phyloP scores from a whole-genome alignment of 495 filamentous ascomycete genomes.

The Neurospora sp. region DNA sequence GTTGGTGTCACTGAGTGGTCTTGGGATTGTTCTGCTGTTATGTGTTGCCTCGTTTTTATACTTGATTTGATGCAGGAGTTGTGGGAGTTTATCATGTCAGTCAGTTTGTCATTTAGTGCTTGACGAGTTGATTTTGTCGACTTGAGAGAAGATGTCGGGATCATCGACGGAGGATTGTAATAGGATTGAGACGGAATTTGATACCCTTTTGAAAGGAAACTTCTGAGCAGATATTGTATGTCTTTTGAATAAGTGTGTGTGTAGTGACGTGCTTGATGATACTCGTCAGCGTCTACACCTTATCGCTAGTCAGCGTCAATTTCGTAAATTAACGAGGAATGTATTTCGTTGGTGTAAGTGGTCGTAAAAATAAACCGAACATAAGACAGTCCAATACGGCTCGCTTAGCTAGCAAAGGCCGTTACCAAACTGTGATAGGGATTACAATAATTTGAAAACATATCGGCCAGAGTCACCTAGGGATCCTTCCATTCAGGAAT shows the following conservation, averaged over 20 bases:
- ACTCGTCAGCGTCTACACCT: background rate
- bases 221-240: background rate
- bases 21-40: background rate
- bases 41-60: background rate
- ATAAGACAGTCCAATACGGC: too few species aligned
- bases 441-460: too few species aligned
- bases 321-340: too few species aligned
- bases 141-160: background rate
- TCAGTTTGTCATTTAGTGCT: background rate
- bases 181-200: background rate
- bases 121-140: background rate
- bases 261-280: background rate
- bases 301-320: too few species aligned
- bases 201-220: background rate
- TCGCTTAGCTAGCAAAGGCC: too few species aligned
- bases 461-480: too few species aligned
- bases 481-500: too few species aligned
- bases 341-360: too few species aligned
- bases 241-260: background rate
- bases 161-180: background rate
- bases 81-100: background rate
- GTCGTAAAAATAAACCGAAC: too few species aligned
- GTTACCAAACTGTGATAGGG: too few species aligned
- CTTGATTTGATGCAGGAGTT: background rate
- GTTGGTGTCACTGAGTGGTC: background rate